Base-by-base conservation (phyloP, 805 yeast genomes). In the Spathaspora boniae region DNA sequence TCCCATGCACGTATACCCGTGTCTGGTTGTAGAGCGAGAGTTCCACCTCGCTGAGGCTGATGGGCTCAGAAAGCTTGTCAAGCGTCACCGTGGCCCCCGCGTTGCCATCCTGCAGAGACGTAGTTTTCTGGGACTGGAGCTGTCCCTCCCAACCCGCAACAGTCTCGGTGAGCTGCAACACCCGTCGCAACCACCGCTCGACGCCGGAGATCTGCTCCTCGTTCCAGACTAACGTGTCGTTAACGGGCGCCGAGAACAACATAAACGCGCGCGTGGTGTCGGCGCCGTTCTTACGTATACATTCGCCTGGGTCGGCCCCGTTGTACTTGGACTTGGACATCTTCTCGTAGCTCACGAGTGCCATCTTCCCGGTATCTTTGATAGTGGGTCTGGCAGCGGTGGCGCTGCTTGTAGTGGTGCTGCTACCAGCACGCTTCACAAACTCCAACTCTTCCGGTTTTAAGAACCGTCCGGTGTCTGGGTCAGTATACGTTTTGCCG, bases 271-370 rank as follows among this genome's bases (percentile, higher is more conserved):
- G 74, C 0, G 91, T 85, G 1, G 96, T 88, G 65, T 93, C 98
- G 1, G 96, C 87, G 3, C 98, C 98, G 56, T 86, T 86, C 24
- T 63, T 68, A 8, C 51, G 53, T 18, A 93, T 88, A 47, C 91
- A 85, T 40, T 72, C 75, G 1, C 68, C 75, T 1, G 98, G 98
- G 52, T 91, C 95, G 2, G 86, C 95, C 11, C 98, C 98, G 51
- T 93, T 93, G 53, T 79, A 81, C 53, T 93, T 93, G 1, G 97
- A 89, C 59, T 93, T 93, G 2, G 97, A 89, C 98, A 93, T 93
- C 53, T 93, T 93, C 53, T 93, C 98, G 53, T 58, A 87, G 0
- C 86, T 63, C 2, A 85, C 55, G 0, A 41, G 37, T 0, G 95
- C 86, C 0, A 50, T 41, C 23, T 54, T 50, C 1, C 82, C 83